Percentiles rank a stretch among this genome's conserved stretches.
Conservation (phyloP, 345 rosid species). For the Euphorbia pulcherrima region DNA sequence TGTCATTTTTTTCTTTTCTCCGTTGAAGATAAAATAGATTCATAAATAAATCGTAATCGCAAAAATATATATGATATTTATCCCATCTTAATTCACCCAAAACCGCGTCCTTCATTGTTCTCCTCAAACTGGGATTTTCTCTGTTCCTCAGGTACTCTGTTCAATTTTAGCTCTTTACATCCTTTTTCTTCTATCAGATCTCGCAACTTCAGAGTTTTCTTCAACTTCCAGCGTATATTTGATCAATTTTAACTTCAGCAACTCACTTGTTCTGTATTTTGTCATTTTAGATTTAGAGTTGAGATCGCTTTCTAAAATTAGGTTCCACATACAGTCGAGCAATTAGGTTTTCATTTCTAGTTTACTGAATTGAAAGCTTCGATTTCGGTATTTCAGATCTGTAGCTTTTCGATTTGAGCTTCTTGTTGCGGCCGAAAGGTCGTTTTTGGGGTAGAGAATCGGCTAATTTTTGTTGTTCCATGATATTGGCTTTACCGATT, state of each 20-base stretch:
- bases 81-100: neutral
- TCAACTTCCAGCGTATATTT: too few relatives aligned
- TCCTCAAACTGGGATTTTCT: neutral
- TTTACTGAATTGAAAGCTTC: neutral
- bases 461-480: neutral
- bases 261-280: neutral
- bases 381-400: neutral
- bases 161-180: neutral
- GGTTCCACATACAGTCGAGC: neutral
- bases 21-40: neutral
- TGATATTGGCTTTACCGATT: neutral
- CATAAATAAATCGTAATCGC: neutral
- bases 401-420: neutral
- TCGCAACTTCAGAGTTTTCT: neutral
- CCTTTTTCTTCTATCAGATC: neutral
- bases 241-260: neutral
- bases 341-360: neutral
- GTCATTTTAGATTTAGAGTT: neutral
- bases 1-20: neutral
- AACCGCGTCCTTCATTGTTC: neutral
- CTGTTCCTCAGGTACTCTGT: neutral
- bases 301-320: conserved; percentile 2
- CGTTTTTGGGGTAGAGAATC: neutral
- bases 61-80: too few relatives aligned
- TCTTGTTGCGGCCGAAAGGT: neutral